Conservation (phyloP, 179 eudicot species). For the Gypsophila paniculata region DNA sequence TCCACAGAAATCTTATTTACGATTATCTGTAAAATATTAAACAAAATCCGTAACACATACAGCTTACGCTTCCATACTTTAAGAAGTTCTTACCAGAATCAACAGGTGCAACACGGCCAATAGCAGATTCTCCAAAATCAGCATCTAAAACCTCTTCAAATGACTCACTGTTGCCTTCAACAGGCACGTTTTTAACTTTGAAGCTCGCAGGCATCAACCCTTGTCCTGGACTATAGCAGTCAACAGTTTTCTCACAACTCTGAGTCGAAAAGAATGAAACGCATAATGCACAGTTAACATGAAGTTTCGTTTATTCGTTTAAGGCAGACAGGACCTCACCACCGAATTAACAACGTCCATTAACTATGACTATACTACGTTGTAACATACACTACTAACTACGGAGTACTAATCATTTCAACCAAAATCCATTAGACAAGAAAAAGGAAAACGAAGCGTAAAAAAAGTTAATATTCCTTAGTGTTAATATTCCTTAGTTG, state of each 20-base stretch:
- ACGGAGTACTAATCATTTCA: neutral
- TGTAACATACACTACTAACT: neutral
- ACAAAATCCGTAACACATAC: neutral
- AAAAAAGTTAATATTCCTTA: neutral
- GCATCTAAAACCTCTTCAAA: slow-evolving; percentile 85
- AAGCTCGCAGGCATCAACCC: slow-evolving; percentile 97
- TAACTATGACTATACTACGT: neutral
- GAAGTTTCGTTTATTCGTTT: too few relatives aligned
- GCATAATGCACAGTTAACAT: neutral
- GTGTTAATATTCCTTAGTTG: neutral
- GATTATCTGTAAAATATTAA: neutral
- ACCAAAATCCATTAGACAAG: neutral
- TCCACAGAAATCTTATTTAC: neutral
- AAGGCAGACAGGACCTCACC: neutral
- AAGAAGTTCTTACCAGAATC: slow-evolving; percentile 61
- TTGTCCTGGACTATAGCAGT: slow-evolving; percentile 93
- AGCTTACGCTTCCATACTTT: neutral
- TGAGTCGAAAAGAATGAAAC: slow-evolving; percentile 14
- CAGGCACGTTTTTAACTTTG: slow-evolving; percentile 70
- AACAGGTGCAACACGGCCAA: slow-evolving; percentile 96
- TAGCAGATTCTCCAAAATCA: slow-evolving; percentile 94
- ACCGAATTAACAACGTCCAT: neutral
- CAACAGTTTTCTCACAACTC: slow-evolving; percentile 63
- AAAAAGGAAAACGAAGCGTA: neutral
- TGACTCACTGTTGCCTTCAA: slow-evolving; percentile 47